Evolutionary conservation across 805 yeast species (phyloP).

Genomic region (Candida xyloterini): DNA sequence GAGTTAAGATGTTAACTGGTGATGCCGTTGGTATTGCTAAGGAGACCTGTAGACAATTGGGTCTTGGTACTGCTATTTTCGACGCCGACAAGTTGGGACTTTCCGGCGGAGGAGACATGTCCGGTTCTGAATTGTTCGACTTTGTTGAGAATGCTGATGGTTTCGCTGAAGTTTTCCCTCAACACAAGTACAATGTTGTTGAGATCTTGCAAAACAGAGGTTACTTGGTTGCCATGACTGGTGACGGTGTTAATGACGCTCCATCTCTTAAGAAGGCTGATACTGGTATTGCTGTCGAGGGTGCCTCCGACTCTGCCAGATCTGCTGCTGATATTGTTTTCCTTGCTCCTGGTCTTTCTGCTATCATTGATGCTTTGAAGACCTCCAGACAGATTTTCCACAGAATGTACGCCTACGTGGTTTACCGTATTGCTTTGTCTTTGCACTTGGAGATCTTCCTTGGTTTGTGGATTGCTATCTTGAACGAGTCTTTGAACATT

Average conservation of each 20-base stretch:
- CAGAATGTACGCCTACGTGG: slow-evolving; percentile 98
- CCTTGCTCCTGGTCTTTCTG: slow-evolving; percentile 93
- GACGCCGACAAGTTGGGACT: slow-evolving; percentile 96
- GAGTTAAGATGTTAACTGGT: slow-evolving; percentile 98
- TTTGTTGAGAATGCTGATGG: slow-evolving; percentile 97
- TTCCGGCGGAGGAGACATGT: slow-evolving; percentile 90
- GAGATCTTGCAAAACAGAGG: slow-evolving; percentile 94
- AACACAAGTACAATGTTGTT: slow-evolving; percentile 94
- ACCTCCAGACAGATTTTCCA: slow-evolving; percentile 97
- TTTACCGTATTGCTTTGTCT: slow-evolving; percentile 95
- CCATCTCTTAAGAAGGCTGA: slow-evolving; percentile 96
- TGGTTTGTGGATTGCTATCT: slow-evolving; percentile 95
- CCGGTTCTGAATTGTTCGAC: slow-evolving; percentile 97
- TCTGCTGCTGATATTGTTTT: slow-evolving; percentile 96
- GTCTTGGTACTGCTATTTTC: slow-evolving; percentile 93
- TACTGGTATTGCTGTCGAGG: slow-evolving; percentile 97
- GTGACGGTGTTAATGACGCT: slow-evolving; percentile 99
- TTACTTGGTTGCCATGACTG: slow-evolving; percentile 98
- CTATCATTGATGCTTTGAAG: slow-evolving; percentile 91
- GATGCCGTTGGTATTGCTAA: slow-evolving; percentile 99
- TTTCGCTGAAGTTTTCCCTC: slow-evolving; percentile 98
- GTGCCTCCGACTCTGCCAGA: slow-evolving; percentile 96
- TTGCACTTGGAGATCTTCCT: slow-evolving; percentile 91
- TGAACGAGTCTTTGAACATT: slow-evolving; percentile 82
- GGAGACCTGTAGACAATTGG: slow-evolving; percentile 97